phyloP scores from a whole-genome alignment of 257 asterid genomes.

The Solanum arcanum region DNA sequence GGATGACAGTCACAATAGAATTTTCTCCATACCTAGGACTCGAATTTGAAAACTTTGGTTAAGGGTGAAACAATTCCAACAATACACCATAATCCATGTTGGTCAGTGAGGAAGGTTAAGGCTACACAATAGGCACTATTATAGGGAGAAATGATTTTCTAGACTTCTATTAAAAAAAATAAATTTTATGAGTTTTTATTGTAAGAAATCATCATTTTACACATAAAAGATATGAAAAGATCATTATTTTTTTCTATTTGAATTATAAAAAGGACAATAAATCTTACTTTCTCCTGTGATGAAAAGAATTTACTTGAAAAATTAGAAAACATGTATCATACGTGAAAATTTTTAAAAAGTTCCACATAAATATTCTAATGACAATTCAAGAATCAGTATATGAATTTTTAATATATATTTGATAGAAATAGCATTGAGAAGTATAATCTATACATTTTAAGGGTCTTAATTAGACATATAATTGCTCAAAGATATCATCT shows the following conservation, averaged over 20 bases:
- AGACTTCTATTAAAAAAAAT: no score
- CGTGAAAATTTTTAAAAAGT: neutral
- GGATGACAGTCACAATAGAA: neutral
- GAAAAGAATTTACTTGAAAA: neutral
- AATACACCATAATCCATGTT: no score
- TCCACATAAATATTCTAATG: neutral
- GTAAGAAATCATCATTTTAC: no score
- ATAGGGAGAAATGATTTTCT: neutral
- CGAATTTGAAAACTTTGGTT: fast-evolving
- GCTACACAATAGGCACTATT: no score
- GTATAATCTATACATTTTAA: neutral
- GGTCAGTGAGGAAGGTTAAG: no score
- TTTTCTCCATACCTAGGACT: neutral
- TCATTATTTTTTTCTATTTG: no score
- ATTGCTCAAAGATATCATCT: neutral
- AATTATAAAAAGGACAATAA: no score
- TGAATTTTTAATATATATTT: neutral
- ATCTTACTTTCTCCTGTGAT: neutral
- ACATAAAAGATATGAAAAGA: no score
- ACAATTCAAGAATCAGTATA: neutral
- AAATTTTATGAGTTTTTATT: no score
- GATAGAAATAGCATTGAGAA: neutral
- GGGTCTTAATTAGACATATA: neutral
- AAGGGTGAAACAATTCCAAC: no score
- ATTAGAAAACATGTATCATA: neutral